A percentile compares a stretch with the other conserved stretches of the same genome.
phyloP scores from a whole-genome alignment of 108 stramenopile genomes.

The Nitzschia inconspicua region DNA sequence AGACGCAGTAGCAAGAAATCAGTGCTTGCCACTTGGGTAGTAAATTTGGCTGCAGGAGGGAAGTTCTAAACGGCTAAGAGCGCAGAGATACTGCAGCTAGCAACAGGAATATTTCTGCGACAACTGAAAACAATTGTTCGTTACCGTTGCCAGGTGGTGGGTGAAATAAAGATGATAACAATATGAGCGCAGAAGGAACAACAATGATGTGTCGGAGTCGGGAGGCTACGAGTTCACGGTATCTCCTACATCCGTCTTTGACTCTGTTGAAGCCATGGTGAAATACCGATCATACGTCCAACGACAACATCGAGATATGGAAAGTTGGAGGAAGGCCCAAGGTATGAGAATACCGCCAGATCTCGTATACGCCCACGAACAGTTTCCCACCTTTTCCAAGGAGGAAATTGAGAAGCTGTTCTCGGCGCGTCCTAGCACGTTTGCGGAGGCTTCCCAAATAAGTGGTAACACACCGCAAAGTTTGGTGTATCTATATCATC shows the following conservation, averaged over 20 bases:
- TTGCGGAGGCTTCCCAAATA: constrained; percentile 92
- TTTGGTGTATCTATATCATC: constrained; percentile 91
- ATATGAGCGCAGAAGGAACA: constrained; percentile 27
- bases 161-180: no score
- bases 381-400: constrained; percentile 85
- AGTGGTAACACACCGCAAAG: constrained; percentile 92
- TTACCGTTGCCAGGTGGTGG: no score
- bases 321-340: constrained; percentile 87
- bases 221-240: no score
- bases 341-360: constrained; percentile 87
- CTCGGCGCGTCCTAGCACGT: constrained; percentile 71
- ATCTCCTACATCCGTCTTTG: constrained; percentile 68
- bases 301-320: constrained; percentile 93
- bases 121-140: no score
- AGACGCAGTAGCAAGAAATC: neutral
- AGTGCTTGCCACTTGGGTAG: neutral
- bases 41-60: neutral
- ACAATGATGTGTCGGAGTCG: neutral
- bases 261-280: constrained; percentile 91
- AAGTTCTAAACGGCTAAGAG: neutral
- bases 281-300: constrained; percentile 87
- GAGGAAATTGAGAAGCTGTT: constrained; percentile 90
- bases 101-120: no score
- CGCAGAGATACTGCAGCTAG: no score
- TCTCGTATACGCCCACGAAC: constrained; percentile 68